phyloP scores from a whole-genome alignment of 2,329 filamentous ascomycete genomes.

The Fusarium liriodendri region DNA sequence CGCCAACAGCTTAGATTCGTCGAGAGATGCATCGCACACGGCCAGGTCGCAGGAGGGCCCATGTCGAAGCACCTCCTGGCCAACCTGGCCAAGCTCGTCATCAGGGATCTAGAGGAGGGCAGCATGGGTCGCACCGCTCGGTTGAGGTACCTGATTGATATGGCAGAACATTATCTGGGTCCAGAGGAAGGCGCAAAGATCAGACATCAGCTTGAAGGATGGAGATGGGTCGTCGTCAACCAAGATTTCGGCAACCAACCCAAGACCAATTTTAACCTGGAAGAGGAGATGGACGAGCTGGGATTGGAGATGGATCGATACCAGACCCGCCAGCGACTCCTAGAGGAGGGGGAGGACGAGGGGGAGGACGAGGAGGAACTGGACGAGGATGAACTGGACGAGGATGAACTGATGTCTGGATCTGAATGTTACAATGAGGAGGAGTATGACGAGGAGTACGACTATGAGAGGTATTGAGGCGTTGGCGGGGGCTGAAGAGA shows the following conservation, averaged over 20 bases:
- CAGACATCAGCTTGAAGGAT: conserved; percentile 30
- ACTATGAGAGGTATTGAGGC: too few species aligned
- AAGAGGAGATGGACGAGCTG: not conserved
- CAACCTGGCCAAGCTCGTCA: conserved; percentile 42
- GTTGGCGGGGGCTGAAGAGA: not conserved
- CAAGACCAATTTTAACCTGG: not conserved
- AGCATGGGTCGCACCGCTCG: conserved; percentile 47
- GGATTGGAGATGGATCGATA: not conserved
- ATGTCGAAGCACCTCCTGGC: conserved; percentile 44
- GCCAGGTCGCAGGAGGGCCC: conserved; percentile 36
- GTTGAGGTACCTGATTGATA: conserved; percentile 45
- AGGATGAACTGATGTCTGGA: not conserved
- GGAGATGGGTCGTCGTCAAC: conserved; percentile 36
- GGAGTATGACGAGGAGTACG: not conserved
- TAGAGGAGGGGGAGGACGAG: not conserved
- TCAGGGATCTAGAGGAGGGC: conserved; percentile 50
- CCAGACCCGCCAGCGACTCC: not conserved
- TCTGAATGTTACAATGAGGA: not conserved
- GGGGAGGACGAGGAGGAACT: too few species aligned
- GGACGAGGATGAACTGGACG: not conserved
- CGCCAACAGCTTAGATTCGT: conserved; percentile 48
- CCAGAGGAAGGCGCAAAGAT: conserved; percentile 28
- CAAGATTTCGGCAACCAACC: not conserved
- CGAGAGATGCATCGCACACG: conserved; percentile 40
- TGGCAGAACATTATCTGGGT: conserved; percentile 44